Percentiles rank a stretch among this genome's conserved stretches.
These are phyloP conservation scores for Miscanthus sacchariflorus DNA, from an alignment of 202 grass and related monocot genomes.

Conservation along the genomic window DNA sequence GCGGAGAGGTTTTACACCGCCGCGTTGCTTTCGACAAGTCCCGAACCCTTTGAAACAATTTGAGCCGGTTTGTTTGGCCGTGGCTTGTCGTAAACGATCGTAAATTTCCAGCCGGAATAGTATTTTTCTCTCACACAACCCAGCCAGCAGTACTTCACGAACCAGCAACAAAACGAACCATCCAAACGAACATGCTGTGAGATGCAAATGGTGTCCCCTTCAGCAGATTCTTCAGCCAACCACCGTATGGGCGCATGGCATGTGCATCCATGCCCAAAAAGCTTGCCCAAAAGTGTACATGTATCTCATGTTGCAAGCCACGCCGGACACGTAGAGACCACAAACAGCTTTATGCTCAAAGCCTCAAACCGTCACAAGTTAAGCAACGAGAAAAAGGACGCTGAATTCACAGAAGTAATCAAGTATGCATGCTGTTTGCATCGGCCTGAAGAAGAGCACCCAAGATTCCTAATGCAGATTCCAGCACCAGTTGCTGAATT, in stretches of 20 bases:
- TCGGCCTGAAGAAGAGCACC: not conserved
- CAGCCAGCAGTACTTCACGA: no score
- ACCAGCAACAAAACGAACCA: no score
- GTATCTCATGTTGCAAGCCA: not conserved
- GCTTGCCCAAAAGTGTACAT: not conserved
- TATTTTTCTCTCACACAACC: no score
- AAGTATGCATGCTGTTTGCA: not conserved
- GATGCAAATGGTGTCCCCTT: not conserved
- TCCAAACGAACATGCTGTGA: not conserved
- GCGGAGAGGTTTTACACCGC: no score
- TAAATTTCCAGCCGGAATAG: no score
- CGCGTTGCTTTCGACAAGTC: conserved; percentile 3
- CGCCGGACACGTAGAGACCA: not conserved
- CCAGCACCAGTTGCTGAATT: not conserved
- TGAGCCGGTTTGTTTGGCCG: no score
- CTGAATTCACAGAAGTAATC: not conserved
- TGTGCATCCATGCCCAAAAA: not conserved
- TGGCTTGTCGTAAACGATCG: no score
- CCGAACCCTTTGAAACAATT: not conserved
- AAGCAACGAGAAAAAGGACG: not conserved
- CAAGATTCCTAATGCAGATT: not conserved
- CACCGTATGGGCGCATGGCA: not conserved
- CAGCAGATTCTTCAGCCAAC: not conserved
- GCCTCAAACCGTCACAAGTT: not conserved
- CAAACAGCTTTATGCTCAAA: not conserved